phyloP scores from a whole-genome alignment of 306 rosid species.

The Pyrus pyrifolia region DNA sequence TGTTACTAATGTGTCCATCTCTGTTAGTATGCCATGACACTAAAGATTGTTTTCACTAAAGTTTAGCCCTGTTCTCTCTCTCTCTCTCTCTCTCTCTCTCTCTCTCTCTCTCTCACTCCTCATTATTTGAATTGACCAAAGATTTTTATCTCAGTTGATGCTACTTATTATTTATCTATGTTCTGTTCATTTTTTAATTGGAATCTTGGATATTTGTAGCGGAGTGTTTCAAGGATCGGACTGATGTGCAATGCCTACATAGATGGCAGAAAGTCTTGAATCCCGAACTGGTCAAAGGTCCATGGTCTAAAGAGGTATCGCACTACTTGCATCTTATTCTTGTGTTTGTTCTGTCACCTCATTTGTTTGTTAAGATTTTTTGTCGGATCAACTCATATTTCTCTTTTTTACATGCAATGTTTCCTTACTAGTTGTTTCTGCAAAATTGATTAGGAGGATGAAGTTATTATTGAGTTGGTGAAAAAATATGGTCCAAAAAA shows the following conservation, averaged over 20 bases:
- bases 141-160: neutral
- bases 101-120: neutral
- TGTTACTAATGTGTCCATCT: neutral
- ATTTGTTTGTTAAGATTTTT: neutral
- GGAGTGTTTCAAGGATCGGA: constrained; percentile 88
- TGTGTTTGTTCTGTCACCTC: constrained; percentile 4
- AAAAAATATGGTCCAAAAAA: constrained; percentile 81
- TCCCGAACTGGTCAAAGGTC: constrained; percentile 96
- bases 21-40: neutral
- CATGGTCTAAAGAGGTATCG: constrained; percentile 97
- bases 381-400: neutral
- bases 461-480: constrained; percentile 64
- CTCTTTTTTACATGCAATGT: constrained; percentile 8
- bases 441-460: constrained; percentile 74
- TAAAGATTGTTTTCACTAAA: neutral
- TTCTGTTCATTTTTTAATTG: constrained; percentile 21
- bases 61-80: neutral
- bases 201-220: constrained; percentile 48
- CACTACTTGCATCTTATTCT: constrained; percentile 4
- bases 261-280: constrained; percentile 99
- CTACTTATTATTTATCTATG: constrained; percentile 6
- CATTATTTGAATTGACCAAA: neutral
- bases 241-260: constrained; percentile 98
- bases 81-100: neutral
- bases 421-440: constrained; percentile 16